A percentile compares a stretch with the other conserved stretches of the same genome.
Evolutionary conservation across 495 filamentous ascomycete genomes (phyloP).

Genomic region (Hypoxylon intermedium): DNA sequence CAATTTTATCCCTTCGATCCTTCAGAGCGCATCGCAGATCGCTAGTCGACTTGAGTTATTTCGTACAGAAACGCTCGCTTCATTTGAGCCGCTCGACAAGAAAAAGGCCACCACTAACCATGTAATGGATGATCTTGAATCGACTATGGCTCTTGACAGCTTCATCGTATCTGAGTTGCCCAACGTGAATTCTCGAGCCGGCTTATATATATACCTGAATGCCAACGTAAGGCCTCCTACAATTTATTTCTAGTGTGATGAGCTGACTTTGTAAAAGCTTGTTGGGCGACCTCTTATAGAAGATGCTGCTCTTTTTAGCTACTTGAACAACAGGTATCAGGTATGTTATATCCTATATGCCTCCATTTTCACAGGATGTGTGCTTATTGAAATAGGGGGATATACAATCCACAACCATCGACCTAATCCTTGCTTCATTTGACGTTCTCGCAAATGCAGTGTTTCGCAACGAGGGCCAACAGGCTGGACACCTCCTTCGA

Average conservation of each 20-base stretch:
- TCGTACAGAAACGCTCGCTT: conserved; percentile 56
- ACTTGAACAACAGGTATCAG: conserved; percentile 83
- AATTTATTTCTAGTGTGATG: background rate
- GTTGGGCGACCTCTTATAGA: conserved; percentile 83
- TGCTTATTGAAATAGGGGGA: conserved; percentile 63
- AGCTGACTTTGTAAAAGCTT: conserved; percentile 64
- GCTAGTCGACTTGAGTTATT: conserved; percentile 60
- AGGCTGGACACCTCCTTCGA: conserved; percentile 78
- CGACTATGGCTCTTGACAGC: conserved; percentile 58
- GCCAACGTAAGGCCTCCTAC: conserved; percentile 66
- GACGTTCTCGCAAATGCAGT: conserved; percentile 88
- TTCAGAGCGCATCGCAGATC: conserved; percentile 57
- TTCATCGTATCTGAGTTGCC: conserved; percentile 70
- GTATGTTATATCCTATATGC: conserved; percentile 53
- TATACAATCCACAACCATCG: conserved; percentile 72
- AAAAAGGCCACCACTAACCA: conserved; percentile 53
- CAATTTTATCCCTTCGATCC: conserved; percentile 59
- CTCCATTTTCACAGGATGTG: background rate
- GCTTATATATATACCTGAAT: conserved; percentile 90
- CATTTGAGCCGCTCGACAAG: conserved; percentile 53
- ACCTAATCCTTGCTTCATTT: conserved; percentile 86
- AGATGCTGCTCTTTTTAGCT: conserved; percentile 76
- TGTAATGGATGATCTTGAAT: conserved; percentile 58
- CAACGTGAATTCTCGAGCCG: conserved; percentile 79
- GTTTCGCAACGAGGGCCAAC: conserved; percentile 74